Evolutionary conservation across 495 filamentous ascomycete genomes (phyloP).

Genomic region (Aspergillus diversus): DNA sequence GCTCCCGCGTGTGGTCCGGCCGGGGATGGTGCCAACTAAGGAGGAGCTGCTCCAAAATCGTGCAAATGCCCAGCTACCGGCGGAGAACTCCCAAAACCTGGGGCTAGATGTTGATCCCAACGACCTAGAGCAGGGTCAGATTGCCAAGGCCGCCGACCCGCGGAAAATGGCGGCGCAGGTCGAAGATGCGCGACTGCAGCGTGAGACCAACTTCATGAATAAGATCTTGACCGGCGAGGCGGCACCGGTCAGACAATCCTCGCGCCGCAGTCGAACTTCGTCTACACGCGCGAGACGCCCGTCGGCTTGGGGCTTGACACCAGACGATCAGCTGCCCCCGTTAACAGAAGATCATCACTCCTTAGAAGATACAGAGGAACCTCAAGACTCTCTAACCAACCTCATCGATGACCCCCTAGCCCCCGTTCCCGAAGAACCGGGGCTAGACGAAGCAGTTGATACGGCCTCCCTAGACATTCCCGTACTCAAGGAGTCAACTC

Average conservation of each 20-base stretch:
- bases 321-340: constrained; percentile 28
- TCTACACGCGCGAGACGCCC: constrained; percentile 30
- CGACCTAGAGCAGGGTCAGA: constrained; percentile 41
- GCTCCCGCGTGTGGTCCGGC: constrained; percentile 50
- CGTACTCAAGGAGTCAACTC: constrained; percentile 29
- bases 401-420: constrained; percentile 28
- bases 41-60: constrained; percentile 39
- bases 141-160: constrained; percentile 36
- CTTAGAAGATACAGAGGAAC: constrained; percentile 20
- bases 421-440: constrained; percentile 26
- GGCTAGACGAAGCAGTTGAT: constrained; percentile 12
- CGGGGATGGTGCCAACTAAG: constrained; percentile 48
- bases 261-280: constrained; percentile 35
- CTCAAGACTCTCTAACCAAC: constrained; percentile 14
- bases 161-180: constrained; percentile 48
- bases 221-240: constrained; percentile 39
- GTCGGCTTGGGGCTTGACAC: constrained; percentile 23
- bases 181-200: constrained; percentile 46
- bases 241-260: constrained; percentile 12
- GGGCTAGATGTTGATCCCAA: constrained; percentile 45
- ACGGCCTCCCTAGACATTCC: constrained; percentile 20
- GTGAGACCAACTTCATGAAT: constrained; percentile 44
- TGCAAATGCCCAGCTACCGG: constrained; percentile 33
- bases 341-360: constrained; percentile 31
- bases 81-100: constrained; percentile 39